Percentiles rank a stretch among this genome's conserved stretches.
Evolutionary conservation across 2,329 filamentous ascomycete species (phyloP).

Genomic region (Fusarium heterosporum): DNA sequence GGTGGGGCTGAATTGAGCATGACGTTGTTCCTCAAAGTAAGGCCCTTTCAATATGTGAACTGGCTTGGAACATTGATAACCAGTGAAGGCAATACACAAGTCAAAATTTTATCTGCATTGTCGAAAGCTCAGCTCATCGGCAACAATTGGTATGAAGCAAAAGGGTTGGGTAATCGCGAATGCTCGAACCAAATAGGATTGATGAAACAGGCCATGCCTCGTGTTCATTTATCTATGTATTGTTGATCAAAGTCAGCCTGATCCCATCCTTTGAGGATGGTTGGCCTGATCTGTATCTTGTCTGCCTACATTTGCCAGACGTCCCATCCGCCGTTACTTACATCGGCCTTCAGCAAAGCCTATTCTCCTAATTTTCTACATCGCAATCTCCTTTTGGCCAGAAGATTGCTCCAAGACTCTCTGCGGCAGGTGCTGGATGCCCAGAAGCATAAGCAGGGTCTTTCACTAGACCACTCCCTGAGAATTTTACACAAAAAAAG

Average conservation of each 20-base stretch:
- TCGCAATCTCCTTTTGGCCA: neutral
- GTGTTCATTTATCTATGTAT: conserved; percentile 18
- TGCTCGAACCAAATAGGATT: neutral
- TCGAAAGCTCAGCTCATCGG: neutral
- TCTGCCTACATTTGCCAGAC: neutral
- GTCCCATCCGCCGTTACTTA: neutral
- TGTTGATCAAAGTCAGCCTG: neutral
- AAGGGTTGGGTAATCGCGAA: neutral
- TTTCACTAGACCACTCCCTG: conserved; percentile 20
- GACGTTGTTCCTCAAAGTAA: conserved; percentile 7
- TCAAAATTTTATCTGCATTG: neutral
- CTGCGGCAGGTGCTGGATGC: conserved; percentile 23
- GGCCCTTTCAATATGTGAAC: neutral
- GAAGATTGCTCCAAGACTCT: conserved; percentile 31
- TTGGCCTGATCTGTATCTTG: conserved; percentile 1
- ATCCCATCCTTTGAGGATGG: neutral
- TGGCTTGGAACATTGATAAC: neutral
- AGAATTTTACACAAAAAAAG: conserved; percentile 42
- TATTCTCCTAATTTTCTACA: conserved; percentile 18
- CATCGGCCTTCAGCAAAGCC: neutral
- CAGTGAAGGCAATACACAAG: neutral
- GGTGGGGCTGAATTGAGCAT: conserved; percentile 24
- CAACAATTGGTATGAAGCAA: neutral
- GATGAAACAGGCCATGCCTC: conserved; percentile 14
- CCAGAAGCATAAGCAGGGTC: conserved; percentile 4